Evolutionary conservation across 495 filamentous ascomycete species (phyloP).

Genomic region (Talaromyces liani): DNA sequence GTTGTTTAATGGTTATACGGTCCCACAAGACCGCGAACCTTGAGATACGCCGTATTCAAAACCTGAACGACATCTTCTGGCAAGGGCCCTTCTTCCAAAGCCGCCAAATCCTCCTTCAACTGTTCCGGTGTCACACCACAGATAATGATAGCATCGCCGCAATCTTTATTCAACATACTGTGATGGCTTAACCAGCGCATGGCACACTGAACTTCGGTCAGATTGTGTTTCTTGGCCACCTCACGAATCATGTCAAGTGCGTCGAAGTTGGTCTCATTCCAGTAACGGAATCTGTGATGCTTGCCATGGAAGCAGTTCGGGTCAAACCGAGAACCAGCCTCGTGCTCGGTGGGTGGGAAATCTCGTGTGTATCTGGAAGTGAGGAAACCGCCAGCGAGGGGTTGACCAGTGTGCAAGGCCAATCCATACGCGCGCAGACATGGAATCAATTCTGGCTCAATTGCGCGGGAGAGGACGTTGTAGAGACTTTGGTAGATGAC

Average conservation of each 20-base stretch:
- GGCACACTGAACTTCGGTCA: constrained; percentile 37
- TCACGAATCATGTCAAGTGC: constrained; percentile 37
- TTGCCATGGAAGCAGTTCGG: constrained; percentile 30
- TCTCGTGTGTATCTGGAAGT: constrained; percentile 20
- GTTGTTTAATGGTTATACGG: neutral
- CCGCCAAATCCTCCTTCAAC: constrained; percentile 43
- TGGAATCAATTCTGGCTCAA: constrained; percentile 44
- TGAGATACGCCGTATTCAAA: constrained; percentile 38
- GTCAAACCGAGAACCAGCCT: constrained; percentile 38
- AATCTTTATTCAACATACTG: constrained; percentile 26
- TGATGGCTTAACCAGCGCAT: constrained; percentile 43
- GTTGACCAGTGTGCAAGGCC: constrained; percentile 41
- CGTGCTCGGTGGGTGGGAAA: constrained; percentile 20
- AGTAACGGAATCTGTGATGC: constrained; percentile 32
- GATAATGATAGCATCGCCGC: constrained; percentile 47
- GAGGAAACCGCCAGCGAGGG: constrained; percentile 43
- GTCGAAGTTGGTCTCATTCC: constrained; percentile 38
- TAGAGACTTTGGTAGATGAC: constrained; percentile 60
- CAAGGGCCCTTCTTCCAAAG: constrained; percentile 48
- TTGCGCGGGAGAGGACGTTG: constrained; percentile 49
- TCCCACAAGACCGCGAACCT: neutral
- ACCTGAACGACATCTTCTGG: constrained; percentile 44
- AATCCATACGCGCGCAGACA: constrained; percentile 47
- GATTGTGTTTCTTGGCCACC: constrained; percentile 32
- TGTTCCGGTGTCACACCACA: constrained; percentile 43